These are phyloP conservation scores for Raffaelea deltoideospora DNA, from an alignment of 2,329 filamentous ascomycete species.

Conservation along the genomic window DNA sequence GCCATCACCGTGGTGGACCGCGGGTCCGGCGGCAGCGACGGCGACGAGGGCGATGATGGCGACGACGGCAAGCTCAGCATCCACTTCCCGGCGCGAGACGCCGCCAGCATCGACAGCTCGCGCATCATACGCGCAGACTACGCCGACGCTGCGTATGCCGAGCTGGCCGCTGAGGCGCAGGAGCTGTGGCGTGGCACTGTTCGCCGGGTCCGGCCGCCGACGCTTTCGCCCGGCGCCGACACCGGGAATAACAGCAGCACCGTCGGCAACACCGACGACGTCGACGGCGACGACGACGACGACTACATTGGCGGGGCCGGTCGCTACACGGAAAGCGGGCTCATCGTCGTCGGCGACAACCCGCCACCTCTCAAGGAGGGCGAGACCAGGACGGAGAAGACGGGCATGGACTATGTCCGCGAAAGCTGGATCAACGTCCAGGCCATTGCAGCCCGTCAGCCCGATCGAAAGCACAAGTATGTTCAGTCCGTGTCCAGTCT, in stretches of 20 bases:
- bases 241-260: neutral
- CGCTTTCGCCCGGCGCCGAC: too few species aligned
- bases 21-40: conserved; percentile 15
- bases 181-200: conserved; percentile 40
- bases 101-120: conserved; percentile 46
- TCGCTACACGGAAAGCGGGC: conserved; percentile 55
- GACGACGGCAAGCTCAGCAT: conserved; percentile 6
- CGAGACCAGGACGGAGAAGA: conserved; percentile 18
- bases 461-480: conserved; percentile 5
- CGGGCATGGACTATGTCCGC: conserved; percentile 41
- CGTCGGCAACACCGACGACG: neutral
- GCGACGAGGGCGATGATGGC: neutral
- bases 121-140: conserved; percentile 64
- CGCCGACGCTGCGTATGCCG: conserved; percentile 60
- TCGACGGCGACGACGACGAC: conserved; percentile 26
- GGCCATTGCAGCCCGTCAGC: conserved; percentile 26
- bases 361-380: conserved; percentile 5
- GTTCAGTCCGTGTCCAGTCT: neutral
- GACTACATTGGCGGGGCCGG: conserved; percentile 43
- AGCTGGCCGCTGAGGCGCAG: conserved; percentile 57
- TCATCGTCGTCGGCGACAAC: conserved; percentile 47
- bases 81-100: conserved; percentile 45
- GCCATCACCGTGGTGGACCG: conserved; percentile 46
- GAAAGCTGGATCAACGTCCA: conserved; percentile 47
- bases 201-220: too few species aligned